Evolutionary conservation across 176 grass and related monocot species (phyloP), one percentile per base, ranked within the genome.

Genomic region (Alloteropsis semialata): DNA sequence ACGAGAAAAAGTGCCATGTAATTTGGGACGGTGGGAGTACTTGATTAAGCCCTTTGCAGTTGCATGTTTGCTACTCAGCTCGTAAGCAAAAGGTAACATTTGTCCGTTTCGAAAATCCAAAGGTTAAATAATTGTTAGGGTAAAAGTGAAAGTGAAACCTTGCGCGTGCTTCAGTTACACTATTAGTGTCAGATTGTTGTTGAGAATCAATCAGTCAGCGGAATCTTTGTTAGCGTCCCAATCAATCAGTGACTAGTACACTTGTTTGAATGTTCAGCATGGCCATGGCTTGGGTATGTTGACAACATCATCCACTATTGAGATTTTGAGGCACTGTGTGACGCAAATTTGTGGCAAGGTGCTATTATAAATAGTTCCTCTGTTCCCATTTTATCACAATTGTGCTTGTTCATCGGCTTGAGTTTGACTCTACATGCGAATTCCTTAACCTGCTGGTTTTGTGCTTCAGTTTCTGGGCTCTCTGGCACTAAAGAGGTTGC

Each of bases 401-500:
- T n/a, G n/a, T n/a, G n/a, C 25, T 89, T 48, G 2, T 34, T 14
- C 10, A 6, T 56, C 42, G 1, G 24, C 48, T 46, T 66, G 0
- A 72, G 50, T 58, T 4, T 48, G 14, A 45, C n/a, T 67, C 30
- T 59, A 60, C 39, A 62, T 41, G 48, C 41, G 5, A 34, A 18
- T 11, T 39, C 29, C 42, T 34, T 75, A 82, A 76, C 17, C 8
- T 72, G n/a, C n/a, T 8, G 10, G 32, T 75, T 44, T 32, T 33
- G 37, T 5, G 55, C 71, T 89, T 53, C 83, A 95, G 96, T 93
- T 78, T 98, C 96, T 41, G 96, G 96, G 60, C 86, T 98, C 57
- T 93, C 96, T 76, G 89, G 96, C 72, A 90, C 82, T 71, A 98
- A 85, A 69, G 89, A 98, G 82, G 92, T 90, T 58, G 96, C 96